These are phyloP conservation scores for Aspergillus bertholletiae DNA, from an alignment of 495 filamentous ascomycete species.

Conservation along the genomic window DNA sequence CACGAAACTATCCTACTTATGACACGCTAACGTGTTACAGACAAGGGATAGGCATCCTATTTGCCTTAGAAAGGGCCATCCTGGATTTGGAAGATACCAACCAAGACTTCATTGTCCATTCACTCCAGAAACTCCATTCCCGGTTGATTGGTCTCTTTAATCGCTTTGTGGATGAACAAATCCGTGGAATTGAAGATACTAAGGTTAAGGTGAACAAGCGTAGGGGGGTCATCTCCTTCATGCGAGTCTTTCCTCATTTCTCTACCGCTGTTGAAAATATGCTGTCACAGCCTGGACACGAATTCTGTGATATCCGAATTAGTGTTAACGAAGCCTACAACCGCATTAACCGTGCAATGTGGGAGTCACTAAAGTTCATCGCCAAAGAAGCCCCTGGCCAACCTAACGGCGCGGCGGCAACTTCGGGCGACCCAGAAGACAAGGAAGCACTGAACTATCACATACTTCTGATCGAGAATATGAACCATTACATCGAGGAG, in stretches of 20 bases:
- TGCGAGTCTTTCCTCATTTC: constrained; percentile 88
- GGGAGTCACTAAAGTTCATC: constrained; percentile 92
- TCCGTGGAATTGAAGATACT: constrained; percentile 95
- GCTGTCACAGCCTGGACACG: constrained; percentile 53
- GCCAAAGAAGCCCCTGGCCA: constrained; percentile 82
- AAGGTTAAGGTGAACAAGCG: constrained; percentile 99
- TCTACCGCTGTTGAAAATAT: constrained; percentile 76
- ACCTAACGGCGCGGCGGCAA: constrained; percentile 44
- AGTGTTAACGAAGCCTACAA: constrained; percentile 84
- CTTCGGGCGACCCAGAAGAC: constrained; percentile 72
- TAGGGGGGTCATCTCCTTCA: constrained; percentile 91
- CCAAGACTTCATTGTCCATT: constrained; percentile 82
- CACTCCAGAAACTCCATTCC: constrained; percentile 74
- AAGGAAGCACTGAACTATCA: constrained; percentile 96
- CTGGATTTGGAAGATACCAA: constrained; percentile 77
- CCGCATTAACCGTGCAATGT: constrained; percentile 92
- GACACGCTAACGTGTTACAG: constrained; percentile 29
- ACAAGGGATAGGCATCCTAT: constrained; percentile 86
- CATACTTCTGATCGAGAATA: constrained; percentile 95
- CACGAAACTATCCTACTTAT: neutral
- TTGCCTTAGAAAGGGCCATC: constrained; percentile 73
- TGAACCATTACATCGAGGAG: constrained; percentile 95
- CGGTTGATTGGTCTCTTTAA: constrained; percentile 73
- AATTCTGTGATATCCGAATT: constrained; percentile 61
- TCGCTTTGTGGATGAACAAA: constrained; percentile 90